Evolutionary conservation across 2,329 filamentous ascomycete species (phyloP), one percentile per base, ranked within the genome.

Genomic region (Epichloe festucae): DNA sequence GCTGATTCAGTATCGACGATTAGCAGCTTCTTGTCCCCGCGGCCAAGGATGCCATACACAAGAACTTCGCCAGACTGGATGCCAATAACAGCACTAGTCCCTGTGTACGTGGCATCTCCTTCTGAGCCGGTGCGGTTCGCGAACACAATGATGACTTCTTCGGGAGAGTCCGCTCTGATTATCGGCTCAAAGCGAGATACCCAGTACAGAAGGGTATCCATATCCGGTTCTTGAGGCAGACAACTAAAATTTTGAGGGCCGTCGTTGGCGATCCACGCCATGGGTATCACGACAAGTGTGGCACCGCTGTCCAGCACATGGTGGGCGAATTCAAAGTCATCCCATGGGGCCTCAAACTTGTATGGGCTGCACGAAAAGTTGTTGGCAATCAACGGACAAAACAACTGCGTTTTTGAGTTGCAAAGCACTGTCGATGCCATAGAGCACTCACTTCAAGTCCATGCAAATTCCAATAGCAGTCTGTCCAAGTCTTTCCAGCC

Each of bases 151-250:
- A 87, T 78, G 19, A 85, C 74, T 52, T 87, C 83, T 0, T 78
- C 74, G 0, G 71, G 59, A 0, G 55, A 67, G 2, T 80, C 72
- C 0, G 68, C 61, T 10, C 74, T 69, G 31, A 84, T 79, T 0
- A 84, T 51, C 0, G 87, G 87, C 51, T 85, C 81, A 3, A 91
- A 72, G 0, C 87, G 75, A 17, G 79, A 76, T 0, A 88, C 70
- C 87, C 87, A 91, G 59, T 91, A 91, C 0, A 78, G 77, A 7
- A 91, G 62, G 0, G 85, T 88, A 23, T 87, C 79, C 67, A 86
- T 75, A 57, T 90, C 86, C 0, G 85, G 84, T 48, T 81, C 77
- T 1, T 73, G 62, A 0, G 77, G 78, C 56, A 56, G 69, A 27
- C 57, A 71, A 53, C 60, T 79, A 61, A 70, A 81, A 7, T 53